Conservation (phyloP, 495 filamentous ascomycete species). For the Penicillium odoratum region DNA sequence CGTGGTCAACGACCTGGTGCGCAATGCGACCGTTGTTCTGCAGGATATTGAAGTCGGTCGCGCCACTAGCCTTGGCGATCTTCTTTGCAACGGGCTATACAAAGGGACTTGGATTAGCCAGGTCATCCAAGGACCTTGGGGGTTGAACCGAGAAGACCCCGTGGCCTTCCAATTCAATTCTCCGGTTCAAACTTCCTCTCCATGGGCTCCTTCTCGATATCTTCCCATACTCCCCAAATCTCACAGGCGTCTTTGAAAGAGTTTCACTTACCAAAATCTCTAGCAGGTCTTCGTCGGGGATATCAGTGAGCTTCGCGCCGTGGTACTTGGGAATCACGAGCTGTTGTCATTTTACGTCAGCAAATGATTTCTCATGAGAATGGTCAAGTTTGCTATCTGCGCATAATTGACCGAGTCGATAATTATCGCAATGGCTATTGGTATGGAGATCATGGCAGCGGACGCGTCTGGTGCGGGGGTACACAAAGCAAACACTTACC, state of each 20-base stretch:
- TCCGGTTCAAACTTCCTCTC: not conserved
- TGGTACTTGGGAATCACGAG: constrained; percentile 97
- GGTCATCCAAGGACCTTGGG: constrained; percentile 23
- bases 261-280: constrained; percentile 71
- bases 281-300: constrained; percentile 82
- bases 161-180: not conserved
- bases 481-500: constrained; percentile 37
- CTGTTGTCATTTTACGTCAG: constrained; percentile 42
- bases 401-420: not conserved
- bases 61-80: constrained; percentile 73
- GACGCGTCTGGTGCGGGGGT: constrained; percentile 17
- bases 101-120: constrained; percentile 10
- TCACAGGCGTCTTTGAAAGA: not conserved
- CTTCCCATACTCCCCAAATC: not conserved
- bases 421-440: not conserved
- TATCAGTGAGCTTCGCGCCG: constrained; percentile 87
- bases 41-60: constrained; percentile 84
- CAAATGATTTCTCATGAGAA: not conserved
- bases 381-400: not conserved
- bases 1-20: constrained; percentile 95
- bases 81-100: constrained; percentile 81
- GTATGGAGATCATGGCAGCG: not conserved
- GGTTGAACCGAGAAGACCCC: not conserved
- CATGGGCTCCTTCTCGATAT: not conserved
- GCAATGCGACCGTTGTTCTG: constrained; percentile 95